A percentile compares a stretch with the other conserved stretches of the same genome.
Conservation (phyloP, 2,329 filamentous ascomycete species). For the Cladobotryum protrusum region DNA sequence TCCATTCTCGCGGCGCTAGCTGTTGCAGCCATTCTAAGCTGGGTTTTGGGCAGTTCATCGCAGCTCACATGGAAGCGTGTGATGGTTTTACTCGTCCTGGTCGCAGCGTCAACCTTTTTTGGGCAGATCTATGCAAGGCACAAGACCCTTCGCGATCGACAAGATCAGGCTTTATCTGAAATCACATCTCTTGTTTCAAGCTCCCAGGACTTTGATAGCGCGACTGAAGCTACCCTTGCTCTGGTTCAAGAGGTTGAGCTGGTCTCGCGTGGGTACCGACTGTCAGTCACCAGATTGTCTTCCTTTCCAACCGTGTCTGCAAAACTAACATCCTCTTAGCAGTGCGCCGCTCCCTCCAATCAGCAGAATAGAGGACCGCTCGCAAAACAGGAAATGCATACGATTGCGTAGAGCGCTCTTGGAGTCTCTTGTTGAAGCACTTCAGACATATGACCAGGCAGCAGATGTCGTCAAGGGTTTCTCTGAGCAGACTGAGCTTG, state of each 20-base stretch:
- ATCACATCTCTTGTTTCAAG: conserved; percentile 63
- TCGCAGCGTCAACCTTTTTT: conserved; percentile 47
- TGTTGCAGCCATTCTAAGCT: conserved; percentile 67
- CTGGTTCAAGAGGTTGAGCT: conserved; percentile 94
- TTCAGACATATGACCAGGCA: conserved; percentile 66
- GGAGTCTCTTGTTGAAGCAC: conserved; percentile 60
- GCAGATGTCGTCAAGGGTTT: conserved; percentile 64
- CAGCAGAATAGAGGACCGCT: conserved; percentile 78
- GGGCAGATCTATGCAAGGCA: conserved; percentile 69
- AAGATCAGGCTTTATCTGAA: conserved; percentile 66
- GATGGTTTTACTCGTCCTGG: conserved; percentile 39
- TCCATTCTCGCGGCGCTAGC: conserved; percentile 47
- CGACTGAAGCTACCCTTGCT: conserved; percentile 67
- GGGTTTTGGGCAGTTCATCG: conserved; percentile 51
- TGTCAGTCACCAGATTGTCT: conserved; percentile 46
- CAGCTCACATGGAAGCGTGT: conserved; percentile 52
- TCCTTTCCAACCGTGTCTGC: background rate
- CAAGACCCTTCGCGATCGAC: conserved; percentile 74
- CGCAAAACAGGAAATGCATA: conserved; percentile 71
- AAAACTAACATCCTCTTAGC: conserved; percentile 39
- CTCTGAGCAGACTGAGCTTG: conserved; percentile 73
- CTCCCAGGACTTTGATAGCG: conserved; percentile 75
- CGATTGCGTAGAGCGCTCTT: conserved; percentile 73
- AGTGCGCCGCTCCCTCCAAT: conserved; percentile 89
- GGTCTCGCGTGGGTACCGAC: conserved; percentile 81